Evolutionary conservation across 176 grass and related monocot species (phyloP), one percentile per base, ranked within the genome.

Genomic region (Juncus effusus): DNA sequence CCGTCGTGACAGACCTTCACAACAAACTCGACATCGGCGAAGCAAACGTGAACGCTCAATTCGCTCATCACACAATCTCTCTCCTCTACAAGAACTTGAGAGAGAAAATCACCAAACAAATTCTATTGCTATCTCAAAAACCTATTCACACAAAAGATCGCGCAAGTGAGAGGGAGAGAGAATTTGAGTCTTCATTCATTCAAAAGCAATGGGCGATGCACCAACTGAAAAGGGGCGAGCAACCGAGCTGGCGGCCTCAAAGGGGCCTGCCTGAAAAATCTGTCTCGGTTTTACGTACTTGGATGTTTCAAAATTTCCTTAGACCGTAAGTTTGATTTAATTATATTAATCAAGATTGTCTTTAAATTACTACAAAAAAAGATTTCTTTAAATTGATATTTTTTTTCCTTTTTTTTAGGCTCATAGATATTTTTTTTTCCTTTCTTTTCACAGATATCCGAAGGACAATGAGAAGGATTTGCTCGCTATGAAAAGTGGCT

Each of bases 221-320:
- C 50, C 89, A 79, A 70, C 80, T 99, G 50, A 49, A 82, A 67
- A 85, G 72, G 2, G 76, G 71, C 4, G 81, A 99, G 47, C 88
- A 90, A 42, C 80, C 91, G 73, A 80, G 78, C 42, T 90, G 89
- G 89, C 78, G 85, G 42, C 83, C 95, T 10, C 89, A 99, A 60
- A 84, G 85, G 38, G 94, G 94, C 36, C 51, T 99, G 49, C 94
- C 94, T 39, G 94, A 90, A 70, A 99, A 94, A 75, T 99, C 95
- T 12, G 89, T 99, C 15, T 87, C 85, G 1, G 86, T 99, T 38
- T 82, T 99, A 38, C 85, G 90, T 2, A 81, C 80, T 13, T 99
- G 95, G 95, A 87, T 99, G 95, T 99, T 99, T 61, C 78, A 93
- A 73, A 93, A 99, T 75, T 99, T 99, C 73, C 74, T 99, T 74